A percentile compares a stretch with the other conserved stretches of the same genome.
These are phyloP conservation scores for Russula sp. DNA, from an alignment of 768 basidiomycete species.

Conservation along the genomic window DNA sequence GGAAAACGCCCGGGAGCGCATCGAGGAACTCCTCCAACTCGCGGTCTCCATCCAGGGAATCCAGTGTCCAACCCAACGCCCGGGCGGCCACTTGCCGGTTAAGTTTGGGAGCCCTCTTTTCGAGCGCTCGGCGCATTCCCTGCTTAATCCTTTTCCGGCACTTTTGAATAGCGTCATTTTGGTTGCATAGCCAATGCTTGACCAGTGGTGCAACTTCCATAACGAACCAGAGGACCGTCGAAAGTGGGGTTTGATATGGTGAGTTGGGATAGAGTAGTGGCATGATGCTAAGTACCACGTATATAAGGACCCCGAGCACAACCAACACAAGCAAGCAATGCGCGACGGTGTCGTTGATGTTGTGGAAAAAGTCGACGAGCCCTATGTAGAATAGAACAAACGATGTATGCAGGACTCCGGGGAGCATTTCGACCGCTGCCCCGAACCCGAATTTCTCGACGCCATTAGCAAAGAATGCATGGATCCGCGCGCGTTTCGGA, in stretches of 20 bases:
- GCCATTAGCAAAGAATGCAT: conserved; percentile 32
- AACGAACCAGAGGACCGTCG: background rate
- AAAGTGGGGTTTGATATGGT: background rate
- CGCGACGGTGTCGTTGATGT: background rate
- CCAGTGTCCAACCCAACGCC: background rate
- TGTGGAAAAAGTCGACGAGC: background rate
- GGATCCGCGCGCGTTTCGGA: background rate
- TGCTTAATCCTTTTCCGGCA: background rate
- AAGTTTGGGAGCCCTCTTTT: background rate
- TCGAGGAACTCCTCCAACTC: conserved; percentile 1
- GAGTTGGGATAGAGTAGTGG: background rate
- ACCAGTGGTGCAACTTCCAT: background rate
- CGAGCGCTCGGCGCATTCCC: conserved; percentile 1
- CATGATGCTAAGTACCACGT: background rate
- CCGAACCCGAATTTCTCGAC: conserved; percentile 37
- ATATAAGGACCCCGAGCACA: background rate
- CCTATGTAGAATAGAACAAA: background rate
- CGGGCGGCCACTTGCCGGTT: background rate
- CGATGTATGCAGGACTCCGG: background rate
- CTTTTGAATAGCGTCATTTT: background rate
- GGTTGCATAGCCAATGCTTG: background rate
- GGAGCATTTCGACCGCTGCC: conserved; percentile 36
- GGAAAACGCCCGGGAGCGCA: background rate
- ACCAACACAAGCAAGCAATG: background rate
- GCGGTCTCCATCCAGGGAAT: background rate